A percentile compares a stretch with the other conserved stretches of the same genome.
phyloP scores from a whole-genome alignment of 2,329 filamentous ascomycete genomes.

The Colletotrichum lupini region DNA sequence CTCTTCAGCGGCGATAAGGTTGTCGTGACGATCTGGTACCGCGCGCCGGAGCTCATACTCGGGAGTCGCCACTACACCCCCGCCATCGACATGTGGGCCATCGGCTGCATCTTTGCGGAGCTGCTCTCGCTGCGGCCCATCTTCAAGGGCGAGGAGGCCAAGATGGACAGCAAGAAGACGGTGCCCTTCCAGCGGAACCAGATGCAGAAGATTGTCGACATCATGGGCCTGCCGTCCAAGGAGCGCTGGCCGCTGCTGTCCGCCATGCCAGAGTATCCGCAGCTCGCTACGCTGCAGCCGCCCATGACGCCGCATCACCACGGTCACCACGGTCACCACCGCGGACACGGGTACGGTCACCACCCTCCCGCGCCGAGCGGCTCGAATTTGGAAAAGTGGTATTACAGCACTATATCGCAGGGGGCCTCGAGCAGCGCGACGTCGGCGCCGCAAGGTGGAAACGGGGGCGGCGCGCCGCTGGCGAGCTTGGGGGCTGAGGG shows the following conservation, averaged over 20 bases:
- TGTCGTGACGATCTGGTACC: conserved; percentile 99
- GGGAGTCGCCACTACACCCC: conserved; percentile 97
- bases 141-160: conserved; percentile 98
- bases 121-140: conserved; percentile 90
- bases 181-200: conserved; percentile 98
- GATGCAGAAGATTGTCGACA: conserved; percentile 99
- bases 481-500: conserved; percentile 79
- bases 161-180: conserved; percentile 98
- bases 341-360: conserved; percentile 42
- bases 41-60: conserved; percentile 91
- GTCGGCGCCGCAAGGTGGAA: conserved; percentile 50
- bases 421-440: conserved; percentile 60
- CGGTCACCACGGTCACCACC: conserved; percentile 52
- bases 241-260: conserved; percentile 88
- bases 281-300: conserved; percentile 69
- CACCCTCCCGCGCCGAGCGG: conserved; percentile 41
- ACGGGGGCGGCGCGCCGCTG: conserved; percentile 48
- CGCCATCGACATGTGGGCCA: conserved; percentile 96
- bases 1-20: conserved; percentile 97
- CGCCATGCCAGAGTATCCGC: conserved; percentile 87
- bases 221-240: conserved; percentile 90
- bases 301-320: conserved; percentile 59
- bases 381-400: conserved; percentile 81
- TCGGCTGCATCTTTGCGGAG: conserved; percentile 98
- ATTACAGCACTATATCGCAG: conserved; percentile 75